Evolutionary conservation across 495 filamentous ascomycete species (phyloP).

Genomic region (Recurvomyces mirabilis): DNA sequence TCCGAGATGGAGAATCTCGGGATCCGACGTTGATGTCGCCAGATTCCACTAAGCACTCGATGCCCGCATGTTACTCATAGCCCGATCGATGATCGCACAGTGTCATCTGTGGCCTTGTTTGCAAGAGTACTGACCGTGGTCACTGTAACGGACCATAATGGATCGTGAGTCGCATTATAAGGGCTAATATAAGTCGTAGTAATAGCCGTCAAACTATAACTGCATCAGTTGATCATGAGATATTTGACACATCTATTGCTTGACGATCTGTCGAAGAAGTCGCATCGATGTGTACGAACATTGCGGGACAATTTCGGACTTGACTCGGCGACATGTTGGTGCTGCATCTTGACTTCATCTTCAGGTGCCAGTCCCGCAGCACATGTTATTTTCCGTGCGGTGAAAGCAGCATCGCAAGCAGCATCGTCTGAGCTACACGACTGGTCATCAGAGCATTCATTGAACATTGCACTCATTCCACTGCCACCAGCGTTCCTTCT

Average conservation of each 20-base stretch:
- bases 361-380: background rate
- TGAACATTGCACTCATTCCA: background rate
- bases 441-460: background rate
- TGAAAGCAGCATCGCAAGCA: background rate
- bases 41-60: too few species aligned
- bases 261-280: background rate
- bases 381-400: background rate
- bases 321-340: constrained; percentile 3
- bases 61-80: too few species aligned
- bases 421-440: background rate
- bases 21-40: too few species aligned
- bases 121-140: too few species aligned
- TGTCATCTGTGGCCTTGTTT: too few species aligned
- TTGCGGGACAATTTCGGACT: background rate
- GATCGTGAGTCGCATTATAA: too few species aligned
- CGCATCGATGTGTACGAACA: background rate
- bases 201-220: too few species aligned
- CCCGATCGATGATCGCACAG: too few species aligned
- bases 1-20: too few species aligned
- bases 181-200: too few species aligned
- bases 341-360: constrained; percentile 11
- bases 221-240: too few species aligned
- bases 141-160: too few species aligned
- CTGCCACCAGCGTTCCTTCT: background rate
- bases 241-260: background rate